phyloP scores from a whole-genome alignment of 2,329 filamentous ascomycete species.

The Pseudovirgaria hyperparasitica region DNA sequence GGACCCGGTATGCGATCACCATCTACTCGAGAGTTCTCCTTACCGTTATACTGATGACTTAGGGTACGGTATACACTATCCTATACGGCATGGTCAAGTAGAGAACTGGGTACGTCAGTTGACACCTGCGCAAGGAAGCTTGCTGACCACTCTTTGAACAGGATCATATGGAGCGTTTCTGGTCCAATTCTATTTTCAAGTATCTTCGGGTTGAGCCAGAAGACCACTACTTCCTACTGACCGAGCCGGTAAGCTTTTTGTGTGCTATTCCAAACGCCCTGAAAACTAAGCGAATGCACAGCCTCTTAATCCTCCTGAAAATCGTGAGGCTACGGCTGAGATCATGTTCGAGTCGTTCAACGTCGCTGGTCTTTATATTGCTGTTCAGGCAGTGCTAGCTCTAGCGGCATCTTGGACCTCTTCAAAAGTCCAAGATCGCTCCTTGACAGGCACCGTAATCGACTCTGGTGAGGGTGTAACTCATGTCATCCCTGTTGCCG shows the following conservation, averaged over 20 bases:
- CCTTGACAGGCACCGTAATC: slow-evolving; percentile 92
- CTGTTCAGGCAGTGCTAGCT: slow-evolving; percentile 91
- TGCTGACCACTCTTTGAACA: slow-evolving; percentile 28
- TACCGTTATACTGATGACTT: slow-evolving; percentile 3
- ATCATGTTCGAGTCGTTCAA: slow-evolving; percentile 99
- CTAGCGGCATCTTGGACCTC: slow-evolving; percentile 97
- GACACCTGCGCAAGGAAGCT: not conserved
- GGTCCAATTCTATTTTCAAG: slow-evolving; percentile 99
- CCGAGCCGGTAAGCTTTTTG: slow-evolving; percentile 63
- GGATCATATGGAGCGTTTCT: slow-evolving; percentile 99
- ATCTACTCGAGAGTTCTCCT: not conserved
- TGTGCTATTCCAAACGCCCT: not conserved
- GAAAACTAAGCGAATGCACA: slow-evolving; percentile 25
- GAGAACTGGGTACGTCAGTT: slow-evolving; percentile 86
- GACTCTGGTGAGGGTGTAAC: slow-evolving; percentile 98
- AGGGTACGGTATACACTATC: slow-evolving; percentile 95
- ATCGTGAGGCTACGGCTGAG: slow-evolving; percentile 96
- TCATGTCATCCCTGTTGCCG: slow-evolving; percentile 95
- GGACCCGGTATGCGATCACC: slow-evolving; percentile 54
- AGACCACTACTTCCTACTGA: slow-evolving; percentile 96
- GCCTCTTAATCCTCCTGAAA: slow-evolving; percentile 96
- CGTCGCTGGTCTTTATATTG: slow-evolving; percentile 96
- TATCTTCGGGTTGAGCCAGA: slow-evolving; percentile 96
- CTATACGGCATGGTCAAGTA: slow-evolving; percentile 93
- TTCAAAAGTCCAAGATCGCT: slow-evolving; percentile 92